phyloP scores from a whole-genome alignment of 805 yeast species.

The Ascoidea rubescens region DNA sequence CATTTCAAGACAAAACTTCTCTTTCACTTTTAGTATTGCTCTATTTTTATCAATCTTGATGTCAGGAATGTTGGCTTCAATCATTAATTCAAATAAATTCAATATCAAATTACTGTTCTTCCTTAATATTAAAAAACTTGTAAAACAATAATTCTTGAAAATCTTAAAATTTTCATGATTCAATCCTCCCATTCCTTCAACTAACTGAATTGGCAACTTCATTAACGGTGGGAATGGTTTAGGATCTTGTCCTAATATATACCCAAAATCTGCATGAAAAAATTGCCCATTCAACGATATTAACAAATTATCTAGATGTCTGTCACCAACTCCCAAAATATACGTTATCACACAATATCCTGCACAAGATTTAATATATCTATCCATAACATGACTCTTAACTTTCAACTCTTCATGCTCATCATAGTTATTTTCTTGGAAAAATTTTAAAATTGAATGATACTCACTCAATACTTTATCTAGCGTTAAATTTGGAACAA shows the following conservation, averaged over 20 bases:
- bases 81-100: conserved; percentile 86
- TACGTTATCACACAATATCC: conserved; percentile 97
- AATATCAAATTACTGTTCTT: conserved; percentile 82
- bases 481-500: conserved; percentile 84
- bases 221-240: conserved; percentile 97
- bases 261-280: conserved; percentile 97
- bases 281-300: conserved; percentile 76
- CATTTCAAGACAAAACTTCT: conserved; percentile 85
- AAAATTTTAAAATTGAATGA: conserved; percentile 64
- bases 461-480: conserved; percentile 61
- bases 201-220: conserved; percentile 93
- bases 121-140: conserved; percentile 80
- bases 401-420: conserved; percentile 20
- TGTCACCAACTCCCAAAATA: conserved; percentile 89
- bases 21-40: conserved; percentile 83
- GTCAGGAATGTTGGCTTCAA: conserved; percentile 86
- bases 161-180: conserved; percentile 72
- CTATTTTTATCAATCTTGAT: conserved; percentile 72
- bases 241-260: conserved; percentile 92
- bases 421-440: conserved; percentile 55
- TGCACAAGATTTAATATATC: conserved; percentile 88
- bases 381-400: conserved; percentile 48
- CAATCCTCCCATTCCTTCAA: conserved; percentile 96
- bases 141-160: conserved; percentile 88
- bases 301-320: conserved; percentile 85